These are phyloP conservation scores for Diutina neorugosa DNA, from an alignment of 1,139 yeast species.

Conservation along the genomic window DNA sequence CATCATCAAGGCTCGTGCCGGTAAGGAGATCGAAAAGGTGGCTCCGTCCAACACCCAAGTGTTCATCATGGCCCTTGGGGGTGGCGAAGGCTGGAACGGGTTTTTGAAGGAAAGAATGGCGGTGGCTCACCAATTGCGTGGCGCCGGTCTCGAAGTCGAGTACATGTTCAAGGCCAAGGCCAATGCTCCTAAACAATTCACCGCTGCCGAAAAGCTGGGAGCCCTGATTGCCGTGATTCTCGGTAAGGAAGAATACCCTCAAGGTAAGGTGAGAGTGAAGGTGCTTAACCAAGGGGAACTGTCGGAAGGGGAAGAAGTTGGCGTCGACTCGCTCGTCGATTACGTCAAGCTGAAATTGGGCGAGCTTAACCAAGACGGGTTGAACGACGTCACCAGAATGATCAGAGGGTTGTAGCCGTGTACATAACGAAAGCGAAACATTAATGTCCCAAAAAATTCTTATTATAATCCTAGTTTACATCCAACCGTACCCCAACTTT, in stretches of 20 bases:
- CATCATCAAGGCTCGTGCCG: conserved; percentile 64
- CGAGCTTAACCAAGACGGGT: neutral
- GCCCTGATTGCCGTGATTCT: conserved; percentile 84
- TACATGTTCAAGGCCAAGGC: conserved; percentile 86
- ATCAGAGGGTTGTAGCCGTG: neutral
- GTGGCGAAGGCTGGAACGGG: conserved; percentile 93
- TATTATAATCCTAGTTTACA: neutral
- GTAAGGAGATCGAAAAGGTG: conserved; percentile 40
- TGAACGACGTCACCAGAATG: neutral
- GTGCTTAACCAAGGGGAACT: conserved; percentile 79
- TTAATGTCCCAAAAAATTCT: neutral
- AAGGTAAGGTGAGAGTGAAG: conserved; percentile 77
- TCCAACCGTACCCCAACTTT: neutral
- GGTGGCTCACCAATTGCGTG: conserved; percentile 74
- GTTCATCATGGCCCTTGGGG: conserved; percentile 95
- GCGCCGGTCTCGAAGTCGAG: conserved; percentile 80
- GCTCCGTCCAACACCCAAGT: conserved; percentile 86
- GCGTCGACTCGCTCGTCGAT: conserved; percentile 43
- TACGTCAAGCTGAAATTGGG: conserved; percentile 43
- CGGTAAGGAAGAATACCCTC: conserved; percentile 85
- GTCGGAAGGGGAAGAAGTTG: conserved; percentile 75
- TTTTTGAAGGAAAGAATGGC: conserved; percentile 85
- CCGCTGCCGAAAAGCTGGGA: conserved; percentile 92
- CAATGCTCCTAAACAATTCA: conserved; percentile 90
- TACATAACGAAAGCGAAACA: neutral